Percentiles rank a stretch among this genome's conserved stretches.
Evolutionary conservation across 1,284 basidiomycete genomes (phyloP).

Genomic region (Microbotryomycetes sp.): DNA sequence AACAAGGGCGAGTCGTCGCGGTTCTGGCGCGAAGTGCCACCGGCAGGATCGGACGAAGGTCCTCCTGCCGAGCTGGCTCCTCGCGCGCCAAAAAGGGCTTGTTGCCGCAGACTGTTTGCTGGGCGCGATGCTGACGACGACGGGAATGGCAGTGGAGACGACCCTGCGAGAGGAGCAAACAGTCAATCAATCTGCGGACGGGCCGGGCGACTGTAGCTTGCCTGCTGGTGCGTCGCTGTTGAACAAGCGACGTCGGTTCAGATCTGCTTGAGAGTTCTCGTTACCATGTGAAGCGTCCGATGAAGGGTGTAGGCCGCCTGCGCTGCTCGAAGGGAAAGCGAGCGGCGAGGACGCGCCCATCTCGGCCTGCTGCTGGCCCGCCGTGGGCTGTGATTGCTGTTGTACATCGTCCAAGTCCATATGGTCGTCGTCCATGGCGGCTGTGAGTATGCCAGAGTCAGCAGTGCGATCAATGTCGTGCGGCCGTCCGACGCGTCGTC

Average conservation of each 20-base stretch:
- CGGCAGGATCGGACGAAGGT: conserved; percentile 15
- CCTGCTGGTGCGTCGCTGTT: not conserved
- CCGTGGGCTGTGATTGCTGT: not conserved
- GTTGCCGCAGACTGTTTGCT: not conserved
- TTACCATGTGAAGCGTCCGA: too few species aligned
- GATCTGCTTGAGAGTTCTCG: not conserved
- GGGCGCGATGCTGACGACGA: conserved; percentile 8
- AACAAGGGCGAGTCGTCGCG: conserved; percentile 30
- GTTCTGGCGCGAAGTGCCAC: not conserved
- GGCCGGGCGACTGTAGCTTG: conserved; percentile 6
- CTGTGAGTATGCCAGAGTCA: not conserved
- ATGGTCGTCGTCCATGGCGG: not conserved
- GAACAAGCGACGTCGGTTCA: not conserved
- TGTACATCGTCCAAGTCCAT: not conserved
- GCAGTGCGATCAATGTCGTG: too few species aligned
- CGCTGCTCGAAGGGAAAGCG: conserved; percentile 11
- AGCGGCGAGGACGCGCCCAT: conserved; percentile 1
- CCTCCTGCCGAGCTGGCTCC: not conserved
- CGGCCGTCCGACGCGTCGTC: too few species aligned
- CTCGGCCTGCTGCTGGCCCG: not conserved
- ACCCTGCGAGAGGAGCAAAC: conserved; percentile 1
- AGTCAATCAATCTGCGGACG: not conserved
- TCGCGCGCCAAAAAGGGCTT: conserved; percentile 11
- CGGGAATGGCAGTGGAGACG: conserved; percentile 23
- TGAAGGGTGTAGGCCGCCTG: not conserved